Conservation (phyloP, 2,329 filamentous ascomycete species). For the Sporothrix curviconia region DNA sequence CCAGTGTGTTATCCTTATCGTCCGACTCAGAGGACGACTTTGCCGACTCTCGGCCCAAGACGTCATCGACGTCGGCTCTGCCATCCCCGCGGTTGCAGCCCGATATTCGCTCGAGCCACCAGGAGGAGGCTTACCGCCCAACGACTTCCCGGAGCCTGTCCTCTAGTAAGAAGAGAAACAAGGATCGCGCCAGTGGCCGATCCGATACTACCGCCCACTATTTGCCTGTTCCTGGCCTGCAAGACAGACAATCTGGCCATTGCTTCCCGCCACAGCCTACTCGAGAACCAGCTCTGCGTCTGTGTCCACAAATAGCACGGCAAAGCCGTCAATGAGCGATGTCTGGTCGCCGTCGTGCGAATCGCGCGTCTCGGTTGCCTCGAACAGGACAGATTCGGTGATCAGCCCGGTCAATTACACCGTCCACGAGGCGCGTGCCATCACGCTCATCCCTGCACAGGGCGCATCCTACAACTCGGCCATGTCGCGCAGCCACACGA, state of each 20-base stretch:
- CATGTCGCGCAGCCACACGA: background rate
- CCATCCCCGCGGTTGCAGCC: background rate
- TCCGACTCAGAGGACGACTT: slow-evolving; percentile 49
- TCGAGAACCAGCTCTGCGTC: slow-evolving; percentile 28
- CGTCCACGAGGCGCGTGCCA: slow-evolving; percentile 33
- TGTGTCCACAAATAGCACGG: slow-evolving; percentile 15
- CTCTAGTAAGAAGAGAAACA: background rate
- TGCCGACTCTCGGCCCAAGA: slow-evolving; percentile 27
- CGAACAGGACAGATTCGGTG: background rate
- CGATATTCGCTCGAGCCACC: background rate
- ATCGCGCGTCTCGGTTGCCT: slow-evolving; percentile 29
- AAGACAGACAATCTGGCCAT: background rate
- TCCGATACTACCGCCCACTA: slow-evolving; percentile 1
- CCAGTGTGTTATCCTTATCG: slow-evolving; percentile 50
- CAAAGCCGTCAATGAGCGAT: slow-evolving; percentile 11
- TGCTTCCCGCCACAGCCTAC: slow-evolving; percentile 13
- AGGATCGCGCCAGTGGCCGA: background rate
- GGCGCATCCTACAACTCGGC: slow-evolving; percentile 9
- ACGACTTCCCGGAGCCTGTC: background rate
- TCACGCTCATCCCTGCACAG: slow-evolving; percentile 31
- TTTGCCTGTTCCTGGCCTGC: slow-evolving; percentile 10
- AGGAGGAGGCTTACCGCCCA: background rate
- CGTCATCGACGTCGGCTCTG: slow-evolving; percentile 19
- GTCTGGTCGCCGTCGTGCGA: slow-evolving; percentile 26
- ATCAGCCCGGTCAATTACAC: slow-evolving; percentile 7